These are phyloP conservation scores for Amaranthus palmeri DNA, from an alignment of 148 eudicot genomes.

Conservation along the genomic window DNA sequence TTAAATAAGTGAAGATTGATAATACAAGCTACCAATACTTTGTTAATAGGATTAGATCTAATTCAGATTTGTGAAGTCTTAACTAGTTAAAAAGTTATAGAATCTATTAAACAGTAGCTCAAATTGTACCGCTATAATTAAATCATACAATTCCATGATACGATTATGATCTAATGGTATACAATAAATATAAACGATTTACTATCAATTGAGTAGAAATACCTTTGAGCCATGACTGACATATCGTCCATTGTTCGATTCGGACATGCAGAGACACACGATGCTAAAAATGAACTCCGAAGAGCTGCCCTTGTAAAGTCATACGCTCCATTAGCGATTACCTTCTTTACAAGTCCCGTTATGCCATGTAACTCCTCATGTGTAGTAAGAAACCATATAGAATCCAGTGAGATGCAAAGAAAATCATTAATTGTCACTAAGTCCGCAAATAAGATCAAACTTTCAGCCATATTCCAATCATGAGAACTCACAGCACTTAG, in stretches of 20 bases:
- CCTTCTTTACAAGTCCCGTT: conserved; percentile 64
- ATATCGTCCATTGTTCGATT: conserved; percentile 94
- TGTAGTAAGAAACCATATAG: conserved; percentile 87
- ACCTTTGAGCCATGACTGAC: conserved; percentile 92
- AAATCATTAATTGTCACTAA: conserved; percentile 83
- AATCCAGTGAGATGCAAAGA: conserved; percentile 86
- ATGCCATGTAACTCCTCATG: conserved; percentile 64
- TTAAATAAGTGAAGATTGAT: too few relatives aligned
- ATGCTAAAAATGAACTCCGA: conserved; percentile 93
- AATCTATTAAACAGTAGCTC: background rate
- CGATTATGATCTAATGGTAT: too few relatives aligned
- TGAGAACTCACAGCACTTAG: conserved; percentile 77
- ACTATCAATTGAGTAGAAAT: background rate
- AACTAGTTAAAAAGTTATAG: too few relatives aligned
- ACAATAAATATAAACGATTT: background rate
- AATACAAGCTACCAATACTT: too few relatives aligned
- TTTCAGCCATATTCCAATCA: conserved; percentile 84
- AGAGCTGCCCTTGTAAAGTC: conserved; percentile 97
- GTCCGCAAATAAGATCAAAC: conserved; percentile 69
- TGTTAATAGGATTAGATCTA: too few relatives aligned
- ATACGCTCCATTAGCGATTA: conserved; percentile 70
- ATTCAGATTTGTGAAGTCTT: too few relatives aligned
- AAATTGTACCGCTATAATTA: too few relatives aligned
- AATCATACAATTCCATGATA: too few relatives aligned
- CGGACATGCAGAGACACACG: conserved; percentile 96